Percentiles rank a stretch among this genome's conserved stretches.
Conservation (phyloP, 106 monocot species). For the Dendrobium nobile region DNA sequence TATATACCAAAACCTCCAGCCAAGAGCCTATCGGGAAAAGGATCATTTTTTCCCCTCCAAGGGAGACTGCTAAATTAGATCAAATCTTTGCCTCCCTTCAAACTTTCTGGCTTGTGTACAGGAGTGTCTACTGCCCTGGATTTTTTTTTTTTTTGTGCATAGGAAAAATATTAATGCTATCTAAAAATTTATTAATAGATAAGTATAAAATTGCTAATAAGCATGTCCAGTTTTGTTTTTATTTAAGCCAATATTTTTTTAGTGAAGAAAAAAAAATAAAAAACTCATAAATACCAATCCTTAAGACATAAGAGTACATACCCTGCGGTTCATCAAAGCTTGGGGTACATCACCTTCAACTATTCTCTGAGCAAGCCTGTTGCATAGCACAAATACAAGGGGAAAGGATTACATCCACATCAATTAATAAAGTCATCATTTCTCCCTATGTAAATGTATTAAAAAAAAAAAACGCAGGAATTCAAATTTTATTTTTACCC, state of each 20-base stretch:
- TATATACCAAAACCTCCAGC: background rate
- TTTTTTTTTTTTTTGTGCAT: background rate
- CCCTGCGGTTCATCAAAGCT: constrained; percentile 93
- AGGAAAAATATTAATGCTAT: background rate
- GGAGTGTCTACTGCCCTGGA: background rate
- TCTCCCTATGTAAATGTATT: background rate
- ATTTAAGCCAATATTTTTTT: background rate
- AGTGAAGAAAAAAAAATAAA: background rate
- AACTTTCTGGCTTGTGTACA: background rate
- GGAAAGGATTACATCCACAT: background rate
- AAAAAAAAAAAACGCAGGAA: too few relatives aligned
- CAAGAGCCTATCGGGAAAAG: background rate
- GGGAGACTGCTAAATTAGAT: background rate
- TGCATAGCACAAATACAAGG: background rate
- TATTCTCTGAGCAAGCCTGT: constrained; percentile 97
- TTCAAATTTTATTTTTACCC: constrained; percentile 47
- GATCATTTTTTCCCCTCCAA: background rate
- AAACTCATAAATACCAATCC: background rate
- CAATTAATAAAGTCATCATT: background rate
- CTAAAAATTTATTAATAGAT: background rate
- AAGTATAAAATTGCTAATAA: background rate
- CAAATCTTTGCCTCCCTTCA: background rate
- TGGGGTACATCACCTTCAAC: constrained; percentile 99
- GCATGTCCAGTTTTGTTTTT: background rate
- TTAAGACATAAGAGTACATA: constrained; percentile 13